phyloP scores from a whole-genome alignment of 2,329 filamentous ascomycete genomes.

The Colletotrichum salicis region DNA sequence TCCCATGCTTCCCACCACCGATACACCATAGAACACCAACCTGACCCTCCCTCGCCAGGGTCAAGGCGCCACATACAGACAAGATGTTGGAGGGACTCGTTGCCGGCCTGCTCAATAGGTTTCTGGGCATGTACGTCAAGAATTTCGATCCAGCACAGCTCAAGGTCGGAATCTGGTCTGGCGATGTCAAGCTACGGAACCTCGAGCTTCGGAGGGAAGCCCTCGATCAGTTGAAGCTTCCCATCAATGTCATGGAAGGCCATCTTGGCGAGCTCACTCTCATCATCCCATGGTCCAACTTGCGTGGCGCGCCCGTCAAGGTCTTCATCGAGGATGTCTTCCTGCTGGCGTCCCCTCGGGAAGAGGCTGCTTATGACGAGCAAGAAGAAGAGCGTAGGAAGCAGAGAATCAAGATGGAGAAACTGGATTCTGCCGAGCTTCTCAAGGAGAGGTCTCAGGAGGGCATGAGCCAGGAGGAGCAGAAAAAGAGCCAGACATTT shows the following conservation, averaged over 20 bases:
- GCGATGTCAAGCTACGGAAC: slow-evolving; percentile 94
- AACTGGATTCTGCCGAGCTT: slow-evolving; percentile 94
- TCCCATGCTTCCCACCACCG: slow-evolving; percentile 19
- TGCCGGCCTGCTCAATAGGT: slow-evolving; percentile 96
- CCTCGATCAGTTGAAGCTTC: slow-evolving; percentile 94
- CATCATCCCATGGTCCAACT: slow-evolving; percentile 96
- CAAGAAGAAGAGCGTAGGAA: slow-evolving; percentile 89
- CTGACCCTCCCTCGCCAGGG: slow-evolving; percentile 64
- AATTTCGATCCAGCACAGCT: slow-evolving; percentile 98
- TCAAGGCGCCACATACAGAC: slow-evolving; percentile 69
- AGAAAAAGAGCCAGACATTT: slow-evolving; percentile 98
- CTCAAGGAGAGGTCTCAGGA: slow-evolving; percentile 93
- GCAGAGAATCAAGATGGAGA: slow-evolving; percentile 98
- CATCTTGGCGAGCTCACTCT: slow-evolving; percentile 93
- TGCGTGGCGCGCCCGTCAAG: slow-evolving; percentile 92
- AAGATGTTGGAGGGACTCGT: slow-evolving; percentile 97
- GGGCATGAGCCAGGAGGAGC: slow-evolving; percentile 92
- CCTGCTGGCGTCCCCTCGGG: slow-evolving; percentile 91
- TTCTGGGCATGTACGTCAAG: slow-evolving; percentile 99
- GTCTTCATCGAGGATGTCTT: slow-evolving; percentile 98
- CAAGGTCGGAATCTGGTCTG: slow-evolving; percentile 98
- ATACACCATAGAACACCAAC: slow-evolving; percentile 16
- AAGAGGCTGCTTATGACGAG: slow-evolving; percentile 92
- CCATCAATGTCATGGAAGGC: slow-evolving; percentile 95
- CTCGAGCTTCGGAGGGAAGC: slow-evolving; percentile 94